Conservation (phyloP, 345 rosid species). For the Capsella bursapastoris region DNA sequence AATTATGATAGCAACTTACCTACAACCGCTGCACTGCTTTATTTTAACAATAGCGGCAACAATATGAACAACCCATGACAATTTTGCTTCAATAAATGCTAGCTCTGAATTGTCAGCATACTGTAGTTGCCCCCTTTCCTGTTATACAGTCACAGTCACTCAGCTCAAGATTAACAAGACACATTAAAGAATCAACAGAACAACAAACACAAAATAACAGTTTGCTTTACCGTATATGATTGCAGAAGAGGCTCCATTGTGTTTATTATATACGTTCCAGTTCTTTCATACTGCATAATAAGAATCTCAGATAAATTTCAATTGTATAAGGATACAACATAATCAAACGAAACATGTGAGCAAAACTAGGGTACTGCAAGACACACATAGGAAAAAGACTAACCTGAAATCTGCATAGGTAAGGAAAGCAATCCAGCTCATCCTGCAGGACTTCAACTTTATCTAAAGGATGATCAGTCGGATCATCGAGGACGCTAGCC, state of each 20-base stretch:
- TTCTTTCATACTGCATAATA: slow-evolving; percentile 82
- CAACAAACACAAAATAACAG: slow-evolving; percentile 24
- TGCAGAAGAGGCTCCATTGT: slow-evolving; percentile 94
- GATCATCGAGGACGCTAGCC: slow-evolving; percentile 87
- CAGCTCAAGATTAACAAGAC: slow-evolving; percentile 24
- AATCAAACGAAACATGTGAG: neutral
- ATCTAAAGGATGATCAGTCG: slow-evolving; percentile 88
- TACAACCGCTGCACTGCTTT: slow-evolving; percentile 86
- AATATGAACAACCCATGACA: slow-evolving; percentile 96
- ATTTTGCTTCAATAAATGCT: slow-evolving; percentile 86
- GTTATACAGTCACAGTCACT: slow-evolving; percentile 46
- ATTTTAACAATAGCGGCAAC: slow-evolving; percentile 90
- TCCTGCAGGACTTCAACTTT: slow-evolving; percentile 98
- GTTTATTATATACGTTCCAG: slow-evolving; percentile 81
- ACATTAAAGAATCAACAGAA: slow-evolving; percentile 8
- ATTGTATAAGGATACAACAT: slow-evolving; percentile 25
- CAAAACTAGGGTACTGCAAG: slow-evolving; percentile 15
- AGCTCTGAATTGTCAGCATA: slow-evolving; percentile 72
- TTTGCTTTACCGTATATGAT: slow-evolving; percentile 75
- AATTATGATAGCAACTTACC: slow-evolving; percentile 52
- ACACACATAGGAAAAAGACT: slow-evolving; percentile 21
- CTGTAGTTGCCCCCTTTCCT: slow-evolving; percentile 83
- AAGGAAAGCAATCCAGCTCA: slow-evolving; percentile 97
- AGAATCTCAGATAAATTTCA: slow-evolving; percentile 20
- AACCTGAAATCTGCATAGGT: slow-evolving; percentile 99